These are phyloP conservation scores for Neurospora intermedia DNA, from an alignment of 495 filamentous ascomycete genomes.

Conservation along the genomic window DNA sequence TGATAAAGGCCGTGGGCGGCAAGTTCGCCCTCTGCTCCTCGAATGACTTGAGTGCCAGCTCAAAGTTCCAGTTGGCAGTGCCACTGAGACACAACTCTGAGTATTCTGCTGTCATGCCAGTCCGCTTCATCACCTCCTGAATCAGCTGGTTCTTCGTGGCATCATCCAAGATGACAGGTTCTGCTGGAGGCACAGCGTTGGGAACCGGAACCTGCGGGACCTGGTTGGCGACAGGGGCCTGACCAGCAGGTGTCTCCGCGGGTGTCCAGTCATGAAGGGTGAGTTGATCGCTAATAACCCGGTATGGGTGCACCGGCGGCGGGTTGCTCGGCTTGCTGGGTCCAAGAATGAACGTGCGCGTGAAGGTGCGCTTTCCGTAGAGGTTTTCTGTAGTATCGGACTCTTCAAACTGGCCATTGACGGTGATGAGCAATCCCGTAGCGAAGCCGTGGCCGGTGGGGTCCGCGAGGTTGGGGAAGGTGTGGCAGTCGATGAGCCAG, in stretches of 20 bases:
- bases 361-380: constrained; percentile 60
- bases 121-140: constrained; percentile 52
- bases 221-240: constrained; percentile 1
- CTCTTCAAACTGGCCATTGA: constrained; percentile 81
- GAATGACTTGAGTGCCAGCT: constrained; percentile 56
- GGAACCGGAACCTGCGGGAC: neutral
- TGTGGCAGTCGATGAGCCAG: constrained; percentile 76
- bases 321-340: constrained; percentile 49
- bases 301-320: constrained; percentile 29
- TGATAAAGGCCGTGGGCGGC: constrained; percentile 29
- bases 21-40: constrained; percentile 41
- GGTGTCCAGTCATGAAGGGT: constrained; percentile 44
- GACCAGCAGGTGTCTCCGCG: constrained; percentile 6
- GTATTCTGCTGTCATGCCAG: constrained; percentile 62
- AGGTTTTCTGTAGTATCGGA: constrained; percentile 41
- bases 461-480: constrained; percentile 61
- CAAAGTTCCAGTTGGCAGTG: constrained; percentile 59
- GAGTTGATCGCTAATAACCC: constrained; percentile 74
- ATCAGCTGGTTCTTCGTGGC: constrained; percentile 49
- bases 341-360: constrained; percentile 73
- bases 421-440: constrained; percentile 65
- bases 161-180: constrained; percentile 19
- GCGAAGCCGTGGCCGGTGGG: constrained; percentile 48
- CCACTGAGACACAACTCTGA: constrained; percentile 58
- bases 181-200: constrained; percentile 8